phyloP scores from a whole-genome alignment of 2,329 filamentous ascomycete genomes.

The Trichoderma sp. region DNA sequence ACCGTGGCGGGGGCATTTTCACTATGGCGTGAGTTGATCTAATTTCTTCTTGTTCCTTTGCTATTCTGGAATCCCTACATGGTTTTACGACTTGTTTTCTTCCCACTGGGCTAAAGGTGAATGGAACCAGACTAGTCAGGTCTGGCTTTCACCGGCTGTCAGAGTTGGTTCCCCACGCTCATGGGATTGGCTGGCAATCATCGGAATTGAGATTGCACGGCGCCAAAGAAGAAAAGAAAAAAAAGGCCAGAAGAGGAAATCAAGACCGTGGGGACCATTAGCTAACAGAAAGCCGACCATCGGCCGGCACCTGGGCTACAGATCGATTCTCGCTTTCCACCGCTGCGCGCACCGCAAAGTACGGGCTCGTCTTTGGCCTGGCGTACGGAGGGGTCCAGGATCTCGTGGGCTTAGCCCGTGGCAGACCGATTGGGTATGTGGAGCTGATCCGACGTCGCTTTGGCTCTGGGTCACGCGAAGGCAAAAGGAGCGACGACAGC shows the following conservation, averaged over 20 bases:
- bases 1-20: slow-evolving; percentile 87
- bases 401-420: slow-evolving; percentile 67
- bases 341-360: slow-evolving; percentile 75
- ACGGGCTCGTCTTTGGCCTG: slow-evolving; percentile 78
- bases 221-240: neutral
- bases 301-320: slow-evolving; percentile 44
- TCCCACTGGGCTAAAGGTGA: slow-evolving; percentile 19
- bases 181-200: slow-evolving; percentile 12
- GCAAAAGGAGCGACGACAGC: slow-evolving; percentile 6
- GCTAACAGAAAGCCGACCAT: slow-evolving; percentile 34
- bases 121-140: slow-evolving; percentile 8
- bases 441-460: slow-evolving; percentile 62
- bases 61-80: neutral
- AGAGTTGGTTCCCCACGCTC: slow-evolving; percentile 7
- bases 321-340: slow-evolving; percentile 80
- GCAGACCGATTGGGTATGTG: slow-evolving; percentile 74
- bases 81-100: neutral
- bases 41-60: neutral
- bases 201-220: slow-evolving; percentile 13
- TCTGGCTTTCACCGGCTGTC: slow-evolving; percentile 21
- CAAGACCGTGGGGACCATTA: slow-evolving; percentile 12
- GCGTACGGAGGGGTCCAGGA: slow-evolving; percentile 84
- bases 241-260: neutral
- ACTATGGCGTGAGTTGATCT: slow-evolving; percentile 68
- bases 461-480: slow-evolving; percentile 30